phyloP scores from a whole-genome alignment of 75 land plant species.

The Picea sitchensis region DNA sequence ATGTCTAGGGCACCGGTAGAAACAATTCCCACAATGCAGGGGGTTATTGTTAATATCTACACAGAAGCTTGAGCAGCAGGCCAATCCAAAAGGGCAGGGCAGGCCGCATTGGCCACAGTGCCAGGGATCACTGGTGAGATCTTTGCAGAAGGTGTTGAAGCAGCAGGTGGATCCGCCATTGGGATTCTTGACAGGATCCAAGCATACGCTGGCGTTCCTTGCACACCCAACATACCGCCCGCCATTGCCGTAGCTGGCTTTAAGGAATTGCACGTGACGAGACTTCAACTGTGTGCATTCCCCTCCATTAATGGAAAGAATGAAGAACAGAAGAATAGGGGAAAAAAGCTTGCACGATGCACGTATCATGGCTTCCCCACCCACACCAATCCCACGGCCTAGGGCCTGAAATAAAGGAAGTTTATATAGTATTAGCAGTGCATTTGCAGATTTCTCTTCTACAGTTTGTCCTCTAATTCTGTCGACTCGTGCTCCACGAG shows the following conservation, averaged over 20 bases:
- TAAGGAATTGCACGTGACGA: neutral
- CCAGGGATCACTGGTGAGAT: neutral
- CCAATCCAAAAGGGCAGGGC: neutral
- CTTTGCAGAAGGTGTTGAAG: constrained; percentile 6
- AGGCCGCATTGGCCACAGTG: neutral
- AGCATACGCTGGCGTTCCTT: neutral
- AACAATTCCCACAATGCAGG: neutral
- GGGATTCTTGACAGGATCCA: neutral
- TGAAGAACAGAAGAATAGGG: neutral
- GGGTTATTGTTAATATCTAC: neutral
- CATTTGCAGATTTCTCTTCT: too few species aligned
- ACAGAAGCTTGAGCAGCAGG: neutral
- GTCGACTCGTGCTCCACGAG: too few species aligned
- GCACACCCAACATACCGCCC: neutral
- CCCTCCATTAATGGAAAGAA: neutral
- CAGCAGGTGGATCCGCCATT: neutral
- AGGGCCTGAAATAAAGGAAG: too few species aligned
- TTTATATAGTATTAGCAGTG: too few species aligned
- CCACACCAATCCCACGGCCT: neutral
- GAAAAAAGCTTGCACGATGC: neutral
- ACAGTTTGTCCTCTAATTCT: too few species aligned
- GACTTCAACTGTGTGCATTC: neutral
- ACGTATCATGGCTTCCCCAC: neutral
- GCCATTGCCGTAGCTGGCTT: neutral
- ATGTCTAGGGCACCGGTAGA: neutral